Percentiles rank a stretch among this genome's conserved stretches.
Evolutionary conservation across 352 stramenopile genomes (phyloP).

Genomic region (Phytophthora sojae): DNA sequence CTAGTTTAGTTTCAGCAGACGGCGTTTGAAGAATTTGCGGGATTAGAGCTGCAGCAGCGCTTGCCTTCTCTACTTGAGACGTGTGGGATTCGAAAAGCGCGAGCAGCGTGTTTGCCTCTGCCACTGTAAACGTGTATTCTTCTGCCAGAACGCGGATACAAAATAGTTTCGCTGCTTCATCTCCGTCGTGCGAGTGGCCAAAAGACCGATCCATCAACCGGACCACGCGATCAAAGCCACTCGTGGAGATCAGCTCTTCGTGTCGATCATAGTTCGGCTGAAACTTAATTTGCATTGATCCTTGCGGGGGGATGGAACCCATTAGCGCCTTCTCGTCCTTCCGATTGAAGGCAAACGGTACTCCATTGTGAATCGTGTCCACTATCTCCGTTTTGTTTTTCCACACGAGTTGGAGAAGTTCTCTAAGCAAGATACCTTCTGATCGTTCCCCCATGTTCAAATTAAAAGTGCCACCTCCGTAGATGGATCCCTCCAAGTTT

Average conservation of each 20-base stretch:
- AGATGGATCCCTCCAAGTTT: conserved; percentile 54
- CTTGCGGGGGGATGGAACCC: conserved; percentile 44
- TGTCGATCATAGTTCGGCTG: conserved; percentile 70
- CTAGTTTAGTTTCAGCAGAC: conserved; percentile 6
- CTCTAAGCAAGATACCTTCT: conserved; percentile 61
- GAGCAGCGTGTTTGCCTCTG: conserved; percentile 64
- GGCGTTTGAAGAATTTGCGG: conserved; percentile 59
- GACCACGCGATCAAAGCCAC: conserved; percentile 51
- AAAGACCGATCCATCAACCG: conserved; percentile 58
- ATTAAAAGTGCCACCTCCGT: conserved; percentile 56
- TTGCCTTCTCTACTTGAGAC: conserved; percentile 76
- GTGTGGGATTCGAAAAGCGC: conserved; percentile 70
- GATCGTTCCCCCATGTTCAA: conserved; percentile 61
- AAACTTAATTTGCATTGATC: conserved; percentile 61
- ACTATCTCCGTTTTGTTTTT: conserved; percentile 68
- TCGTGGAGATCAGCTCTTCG: conserved; percentile 55
- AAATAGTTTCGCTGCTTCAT: conserved; percentile 68
- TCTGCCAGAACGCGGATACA: conserved; percentile 72
- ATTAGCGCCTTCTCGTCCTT: conserved; percentile 70
- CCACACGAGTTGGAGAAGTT: conserved; percentile 62
- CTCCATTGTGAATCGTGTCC: conserved; percentile 57
- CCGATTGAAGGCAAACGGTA: conserved; percentile 53
- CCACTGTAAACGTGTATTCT: conserved; percentile 65
- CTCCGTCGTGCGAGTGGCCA: conserved; percentile 46
- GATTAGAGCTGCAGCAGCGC: conserved; percentile 64